A percentile compares a stretch with the other conserved stretches of the same genome.
Evolutionary conservation across 116 monocot genomes (phyloP).

Genomic region (Cymodocea nodosa): DNA sequence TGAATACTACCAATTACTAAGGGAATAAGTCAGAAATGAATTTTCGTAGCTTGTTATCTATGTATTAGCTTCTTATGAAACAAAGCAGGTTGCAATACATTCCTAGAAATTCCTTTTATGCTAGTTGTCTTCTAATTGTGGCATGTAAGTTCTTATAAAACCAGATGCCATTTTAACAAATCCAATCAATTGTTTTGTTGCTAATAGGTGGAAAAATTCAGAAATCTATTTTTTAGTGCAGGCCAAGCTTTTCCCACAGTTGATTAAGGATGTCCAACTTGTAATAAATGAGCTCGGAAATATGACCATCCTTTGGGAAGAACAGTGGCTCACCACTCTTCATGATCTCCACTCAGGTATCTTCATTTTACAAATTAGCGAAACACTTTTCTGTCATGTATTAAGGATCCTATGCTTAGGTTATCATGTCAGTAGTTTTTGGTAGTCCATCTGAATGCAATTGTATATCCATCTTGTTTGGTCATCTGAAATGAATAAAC

Average conservation of each 20-base stretch:
- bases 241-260: slow-evolving; percentile 60
- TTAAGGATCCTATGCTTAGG: too few species aligned
- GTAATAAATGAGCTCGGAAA: slow-evolving; percentile 67
- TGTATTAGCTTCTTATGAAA: too few species aligned
- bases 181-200: neutral
- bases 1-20: too few species aligned
- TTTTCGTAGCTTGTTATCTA: too few species aligned
- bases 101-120: too few species aligned
- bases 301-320: slow-evolving; percentile 98
- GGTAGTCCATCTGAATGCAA: too few species aligned
- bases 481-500: too few species aligned
- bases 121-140: neutral
- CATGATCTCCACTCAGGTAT: slow-evolving; percentile 96
- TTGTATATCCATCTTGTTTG: too few species aligned
- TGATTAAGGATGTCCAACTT: slow-evolving; percentile 84
- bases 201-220: neutral
- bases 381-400: neutral
- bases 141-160: neutral
- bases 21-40: too few species aligned
- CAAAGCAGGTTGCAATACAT: too few species aligned
- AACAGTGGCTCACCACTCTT: slow-evolving; percentile 93
- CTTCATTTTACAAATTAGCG: neutral
- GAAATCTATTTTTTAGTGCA: slow-evolving; percentile 18
- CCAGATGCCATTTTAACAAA: neutral
- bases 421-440: too few species aligned